These are phyloP conservation scores for Auxenochlorella pyrenoidosa DNA, from an alignment of 139 green algal genomes.

Conservation along the genomic window DNA sequence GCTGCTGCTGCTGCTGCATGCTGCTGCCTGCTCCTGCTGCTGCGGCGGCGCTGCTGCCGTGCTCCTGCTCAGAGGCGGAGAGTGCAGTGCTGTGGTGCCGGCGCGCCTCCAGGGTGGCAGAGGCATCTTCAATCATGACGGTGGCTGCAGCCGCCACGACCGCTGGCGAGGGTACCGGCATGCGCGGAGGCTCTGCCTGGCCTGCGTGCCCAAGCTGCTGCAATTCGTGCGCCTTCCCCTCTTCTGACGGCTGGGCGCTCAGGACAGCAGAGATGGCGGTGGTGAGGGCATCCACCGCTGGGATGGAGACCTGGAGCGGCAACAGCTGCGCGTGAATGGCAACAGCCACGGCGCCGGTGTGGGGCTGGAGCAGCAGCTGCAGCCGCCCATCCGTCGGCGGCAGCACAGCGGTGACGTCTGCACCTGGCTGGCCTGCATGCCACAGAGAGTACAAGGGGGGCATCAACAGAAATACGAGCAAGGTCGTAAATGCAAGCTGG, in stretches of 20 bases:
- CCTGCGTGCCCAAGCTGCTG: neutral
- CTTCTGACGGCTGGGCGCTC: neutral
- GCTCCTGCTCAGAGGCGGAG: neutral
- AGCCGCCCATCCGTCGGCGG: slow-evolving; percentile 15
- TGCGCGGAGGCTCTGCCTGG: too few relatives aligned
- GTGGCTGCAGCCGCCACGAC: neutral
- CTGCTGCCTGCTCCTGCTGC: neutral
- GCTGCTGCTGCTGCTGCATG: neutral
- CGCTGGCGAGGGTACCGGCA: neutral
- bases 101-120: neutral
- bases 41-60: neutral
- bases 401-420: slow-evolving; percentile 16
- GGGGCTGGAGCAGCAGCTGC: slow-evolving; percentile 30
- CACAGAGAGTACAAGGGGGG: too few relatives aligned
- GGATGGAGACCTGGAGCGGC: slow-evolving; percentile 25
- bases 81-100: neutral
- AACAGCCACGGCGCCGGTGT: slow-evolving; percentile 1
- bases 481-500: neutral
- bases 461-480: neutral
- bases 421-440: neutral
- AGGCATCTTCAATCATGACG: slow-evolving; percentile 25
- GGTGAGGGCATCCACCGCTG: neutral
- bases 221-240: neutral
- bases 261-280: neutral
- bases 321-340: neutral